phyloP scores from a whole-genome alignment of 768 basidiomycete genomes.

The Baorangia bicolor region DNA sequence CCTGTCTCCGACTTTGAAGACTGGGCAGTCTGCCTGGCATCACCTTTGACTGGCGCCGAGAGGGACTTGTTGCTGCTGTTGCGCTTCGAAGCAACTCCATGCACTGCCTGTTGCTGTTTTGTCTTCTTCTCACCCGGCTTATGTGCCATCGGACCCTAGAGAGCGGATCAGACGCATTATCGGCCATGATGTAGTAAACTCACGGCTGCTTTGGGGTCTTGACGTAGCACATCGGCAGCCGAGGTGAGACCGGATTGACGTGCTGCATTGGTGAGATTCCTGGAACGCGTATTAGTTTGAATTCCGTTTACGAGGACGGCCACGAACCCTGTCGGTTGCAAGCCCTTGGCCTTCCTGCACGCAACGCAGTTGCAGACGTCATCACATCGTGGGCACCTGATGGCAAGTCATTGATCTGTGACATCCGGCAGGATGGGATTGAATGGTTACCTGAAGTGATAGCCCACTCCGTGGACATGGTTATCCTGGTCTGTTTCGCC shows the following conservation, averaged over 20 bases:
- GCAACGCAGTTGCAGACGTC: constrained; percentile 64
- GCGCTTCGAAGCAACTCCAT: constrained; percentile 1
- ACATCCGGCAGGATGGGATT: constrained; percentile 5
- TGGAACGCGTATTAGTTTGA: constrained; percentile 19
- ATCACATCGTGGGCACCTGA: constrained; percentile 68
- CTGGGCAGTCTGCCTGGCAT: constrained; percentile 3
- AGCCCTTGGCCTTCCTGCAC: constrained; percentile 64
- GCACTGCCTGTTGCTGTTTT: constrained; percentile 9
- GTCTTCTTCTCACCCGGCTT: constrained; percentile 23
- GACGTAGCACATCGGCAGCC: constrained; percentile 37
- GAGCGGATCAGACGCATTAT: constrained; percentile 8
- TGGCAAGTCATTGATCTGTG: constrained; percentile 13
- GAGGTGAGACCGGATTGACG: constrained; percentile 39
- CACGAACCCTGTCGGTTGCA: constrained; percentile 58
- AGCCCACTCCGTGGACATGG: constrained; percentile 35
- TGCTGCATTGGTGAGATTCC: constrained; percentile 39
- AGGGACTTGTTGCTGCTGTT: constrained; percentile 3
- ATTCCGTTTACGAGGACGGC: not conserved
- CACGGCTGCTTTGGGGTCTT: constrained; percentile 34
- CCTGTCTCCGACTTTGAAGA: constrained; percentile 9
- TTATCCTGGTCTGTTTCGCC: constrained; percentile 27
- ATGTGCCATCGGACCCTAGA: constrained; percentile 29
- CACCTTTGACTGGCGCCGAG: constrained; percentile 12
- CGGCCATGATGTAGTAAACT: constrained; percentile 5
- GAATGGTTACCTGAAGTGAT: constrained; percentile 51